Evolutionary conservation across 306 rosid genomes (phyloP).

Genomic region (Senna siamea): DNA sequence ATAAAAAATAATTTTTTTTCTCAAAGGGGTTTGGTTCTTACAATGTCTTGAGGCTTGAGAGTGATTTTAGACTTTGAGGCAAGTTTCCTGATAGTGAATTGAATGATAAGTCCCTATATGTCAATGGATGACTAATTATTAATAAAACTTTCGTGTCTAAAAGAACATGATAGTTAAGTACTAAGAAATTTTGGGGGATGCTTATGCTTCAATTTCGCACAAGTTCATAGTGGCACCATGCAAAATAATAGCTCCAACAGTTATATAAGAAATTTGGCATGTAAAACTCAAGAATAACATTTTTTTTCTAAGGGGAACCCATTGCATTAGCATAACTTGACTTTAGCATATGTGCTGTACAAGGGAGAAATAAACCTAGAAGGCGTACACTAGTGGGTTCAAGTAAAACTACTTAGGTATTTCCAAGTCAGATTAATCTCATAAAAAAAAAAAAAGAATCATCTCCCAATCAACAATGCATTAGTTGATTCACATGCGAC

Average conservation of each 20-base stretch:
- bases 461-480: constrained; percentile 21
- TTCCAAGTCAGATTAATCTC: constrained; percentile 4
- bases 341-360: not conserved
- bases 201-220: too few species aligned
- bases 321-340: constrained; percentile 18
- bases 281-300: not conserved
- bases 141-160: constrained; percentile 23
- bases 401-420: too few species aligned
- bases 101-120: constrained; percentile 77
- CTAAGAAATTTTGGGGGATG: constrained; percentile 13
- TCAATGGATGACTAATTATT: constrained; percentile 31
- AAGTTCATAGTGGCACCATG: not conserved
- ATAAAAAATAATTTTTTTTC: not conserved
- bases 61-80: constrained; percentile 80
- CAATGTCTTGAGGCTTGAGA: constrained; percentile 69
- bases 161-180: constrained; percentile 18
- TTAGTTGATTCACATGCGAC: constrained; percentile 1
- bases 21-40: constrained; percentile 45
- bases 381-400: not conserved
- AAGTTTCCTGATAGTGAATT: constrained; percentile 78
- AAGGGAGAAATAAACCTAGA: not conserved
- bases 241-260: not conserved
- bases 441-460: not conserved
- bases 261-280: constrained; percentile 19
- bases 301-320: constrained; percentile 13